Percentiles rank a stretch among this genome's conserved stretches.
These are phyloP conservation scores for Boletus rubroflammeus DNA, from an alignment of 768 basidiomycete genomes.

Conservation along the genomic window DNA sequence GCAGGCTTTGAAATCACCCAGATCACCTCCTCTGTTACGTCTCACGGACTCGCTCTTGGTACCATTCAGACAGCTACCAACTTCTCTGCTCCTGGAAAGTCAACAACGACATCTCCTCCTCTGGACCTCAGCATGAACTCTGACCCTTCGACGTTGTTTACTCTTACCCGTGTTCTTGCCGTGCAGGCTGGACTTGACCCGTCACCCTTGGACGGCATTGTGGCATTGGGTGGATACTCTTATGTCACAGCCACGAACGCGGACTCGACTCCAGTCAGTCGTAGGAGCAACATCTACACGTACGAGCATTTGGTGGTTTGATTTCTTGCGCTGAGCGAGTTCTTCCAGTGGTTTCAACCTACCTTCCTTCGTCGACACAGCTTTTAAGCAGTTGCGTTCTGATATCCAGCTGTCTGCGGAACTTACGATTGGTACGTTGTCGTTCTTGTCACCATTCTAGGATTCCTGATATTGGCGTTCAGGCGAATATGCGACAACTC, in stretches of 20 bases:
- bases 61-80: constrained; percentile 50
- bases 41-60: constrained; percentile 60
- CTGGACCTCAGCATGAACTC: constrained; percentile 64
- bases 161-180: constrained; percentile 63
- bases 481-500: constrained; percentile 62
- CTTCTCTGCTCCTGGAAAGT: constrained; percentile 52
- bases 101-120: constrained; percentile 52
- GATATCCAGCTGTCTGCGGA: constrained; percentile 56
- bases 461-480: constrained; percentile 6
- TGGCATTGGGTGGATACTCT: constrained; percentile 60
- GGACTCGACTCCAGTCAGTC: constrained; percentile 31
- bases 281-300: constrained; percentile 53
- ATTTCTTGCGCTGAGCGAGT: constrained; percentile 1
- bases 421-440: constrained; percentile 50
- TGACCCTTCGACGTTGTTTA: constrained; percentile 65
- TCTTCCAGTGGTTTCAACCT: constrained; percentile 54
- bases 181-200: constrained; percentile 59
- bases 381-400: constrained; percentile 61
- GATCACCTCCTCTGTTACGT: constrained; percentile 57
- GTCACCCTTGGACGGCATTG: constrained; percentile 62
- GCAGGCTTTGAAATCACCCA: constrained; percentile 53
- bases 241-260: constrained; percentile 41
- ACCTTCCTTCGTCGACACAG: constrained; percentile 57
- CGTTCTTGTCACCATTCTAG: neutral
- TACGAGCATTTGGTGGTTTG: constrained; percentile 17